These are phyloP conservation scores for Penicillium sumatraense DNA, from an alignment of 2,329 filamentous ascomycete genomes.

Conservation along the genomic window DNA sequence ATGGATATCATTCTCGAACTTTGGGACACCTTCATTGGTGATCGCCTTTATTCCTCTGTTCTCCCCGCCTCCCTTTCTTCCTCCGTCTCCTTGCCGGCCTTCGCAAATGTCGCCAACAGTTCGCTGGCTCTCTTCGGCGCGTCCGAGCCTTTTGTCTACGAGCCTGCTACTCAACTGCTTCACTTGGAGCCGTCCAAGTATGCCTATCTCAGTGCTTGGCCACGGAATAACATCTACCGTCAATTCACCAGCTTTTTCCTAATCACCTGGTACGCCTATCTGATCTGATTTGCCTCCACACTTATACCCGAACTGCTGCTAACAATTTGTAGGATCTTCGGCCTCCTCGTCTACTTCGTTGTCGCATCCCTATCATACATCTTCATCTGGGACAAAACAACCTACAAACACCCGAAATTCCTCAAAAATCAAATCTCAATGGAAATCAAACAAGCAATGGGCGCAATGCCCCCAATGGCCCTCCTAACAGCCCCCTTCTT, in stretches of 20 bases:
- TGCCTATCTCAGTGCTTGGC: conserved; percentile 78
- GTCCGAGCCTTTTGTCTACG: conserved; percentile 56
- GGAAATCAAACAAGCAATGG: conserved; percentile 81
- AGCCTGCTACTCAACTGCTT: conserved; percentile 73
- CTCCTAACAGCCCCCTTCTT: conserved; percentile 81
- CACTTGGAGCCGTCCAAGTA: conserved; percentile 71
- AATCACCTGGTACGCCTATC: conserved; percentile 75
- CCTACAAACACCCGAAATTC: conserved; percentile 88
- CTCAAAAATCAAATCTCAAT: conserved; percentile 89
- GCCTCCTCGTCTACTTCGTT: conserved; percentile 80
- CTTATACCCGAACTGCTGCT: too few species aligned
- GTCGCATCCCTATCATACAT: conserved; percentile 82
- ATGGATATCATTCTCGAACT: conserved; percentile 95
- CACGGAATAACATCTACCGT: conserved; percentile 76
- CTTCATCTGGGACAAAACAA: conserved; percentile 90
- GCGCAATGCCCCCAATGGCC: conserved; percentile 80
- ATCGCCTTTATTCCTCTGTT: conserved; percentile 74
- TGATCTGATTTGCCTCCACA: not conserved
- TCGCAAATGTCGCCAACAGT: conserved; percentile 60
- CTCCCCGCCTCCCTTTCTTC: conserved; percentile 65
- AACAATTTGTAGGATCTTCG: conserved; percentile 92
- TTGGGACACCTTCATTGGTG: conserved; percentile 79
- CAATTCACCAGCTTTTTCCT: conserved; percentile 78
- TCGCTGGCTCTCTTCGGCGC: conserved; percentile 60
- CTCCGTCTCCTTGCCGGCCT: conserved; percentile 57